Conservation (phyloP, 129 eudicot genomes). For the Centaurea solstitialis region DNA sequence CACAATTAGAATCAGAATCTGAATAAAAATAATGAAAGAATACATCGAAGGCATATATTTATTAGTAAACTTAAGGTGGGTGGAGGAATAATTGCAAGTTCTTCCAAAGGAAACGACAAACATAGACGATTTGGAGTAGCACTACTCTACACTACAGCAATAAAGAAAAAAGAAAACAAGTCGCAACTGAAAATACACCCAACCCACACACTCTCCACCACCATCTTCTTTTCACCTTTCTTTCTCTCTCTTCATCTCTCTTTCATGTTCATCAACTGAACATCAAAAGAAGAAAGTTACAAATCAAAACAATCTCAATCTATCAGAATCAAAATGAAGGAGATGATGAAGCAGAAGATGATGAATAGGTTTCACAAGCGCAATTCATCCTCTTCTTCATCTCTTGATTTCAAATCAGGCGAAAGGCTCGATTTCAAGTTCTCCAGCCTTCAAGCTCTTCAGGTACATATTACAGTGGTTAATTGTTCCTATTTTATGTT, state of each 20-base stretch:
- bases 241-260: background rate
- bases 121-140: constrained; percentile 16
- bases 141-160: too few species aligned
- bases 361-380: constrained; percentile 46
- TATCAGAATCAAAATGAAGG: constrained; percentile 22
- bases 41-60: background rate
- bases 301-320: background rate
- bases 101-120: constrained; percentile 25
- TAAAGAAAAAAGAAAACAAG: background rate
- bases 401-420: constrained; percentile 39
- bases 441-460: constrained; percentile 69
- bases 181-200: constrained; percentile 11
- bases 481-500: background rate
- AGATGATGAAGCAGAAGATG: constrained; percentile 55
- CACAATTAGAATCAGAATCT: too few species aligned
- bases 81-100: background rate
- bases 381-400: constrained; percentile 42
- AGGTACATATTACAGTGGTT: too few species aligned
- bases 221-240: background rate
- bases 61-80: background rate
- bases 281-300: too few species aligned
- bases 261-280: constrained; percentile 1
- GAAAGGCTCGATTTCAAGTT: constrained; percentile 55
- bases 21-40: background rate
- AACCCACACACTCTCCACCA: constrained; percentile 6